Evolutionary conservation across 768 basidiomycete species (phyloP).

Genomic region (Naganishia randhawae): DNA sequence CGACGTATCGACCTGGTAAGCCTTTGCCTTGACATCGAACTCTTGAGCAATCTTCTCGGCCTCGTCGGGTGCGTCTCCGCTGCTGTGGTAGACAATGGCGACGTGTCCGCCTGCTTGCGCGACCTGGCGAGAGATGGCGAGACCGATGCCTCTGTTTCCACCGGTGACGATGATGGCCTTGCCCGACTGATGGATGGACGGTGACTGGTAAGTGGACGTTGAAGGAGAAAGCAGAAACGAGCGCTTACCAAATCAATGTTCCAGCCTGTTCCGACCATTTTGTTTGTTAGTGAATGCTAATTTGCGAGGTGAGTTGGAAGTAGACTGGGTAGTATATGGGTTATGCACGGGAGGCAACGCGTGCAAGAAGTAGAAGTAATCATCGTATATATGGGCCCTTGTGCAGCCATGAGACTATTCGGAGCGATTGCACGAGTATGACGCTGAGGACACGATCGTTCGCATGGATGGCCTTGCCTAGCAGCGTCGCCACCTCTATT

Average conservation of each 20-base stretch:
- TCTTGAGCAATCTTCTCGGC: slow-evolving; percentile 43
- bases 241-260: slow-evolving; percentile 20
- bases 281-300: neutral
- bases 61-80: slow-evolving; percentile 38
- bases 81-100: slow-evolving; percentile 41
- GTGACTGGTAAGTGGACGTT: no score
- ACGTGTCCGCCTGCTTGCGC: slow-evolving; percentile 61
- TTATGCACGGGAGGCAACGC: neutral
- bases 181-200: neutral
- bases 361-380: neutral
- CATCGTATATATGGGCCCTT: neutral
- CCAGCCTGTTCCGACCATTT: slow-evolving; percentile 30
- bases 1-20: slow-evolving; percentile 43
- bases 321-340: neutral
- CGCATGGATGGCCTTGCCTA: no score
- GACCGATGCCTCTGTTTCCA: slow-evolving; percentile 61
- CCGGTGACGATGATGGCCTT: slow-evolving; percentile 30
- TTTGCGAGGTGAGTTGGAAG: neutral
- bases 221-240: no score
- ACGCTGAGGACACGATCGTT: no score
- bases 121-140: slow-evolving; percentile 58
- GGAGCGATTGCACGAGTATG: no score
- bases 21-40: slow-evolving; percentile 41
- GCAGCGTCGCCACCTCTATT: no score
- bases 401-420: no score